A percentile compares a stretch with the other conserved stretches of the same genome.
Conservation (phyloP, 352 stramenopile species). For the Globisporangium barbulae region DNA sequence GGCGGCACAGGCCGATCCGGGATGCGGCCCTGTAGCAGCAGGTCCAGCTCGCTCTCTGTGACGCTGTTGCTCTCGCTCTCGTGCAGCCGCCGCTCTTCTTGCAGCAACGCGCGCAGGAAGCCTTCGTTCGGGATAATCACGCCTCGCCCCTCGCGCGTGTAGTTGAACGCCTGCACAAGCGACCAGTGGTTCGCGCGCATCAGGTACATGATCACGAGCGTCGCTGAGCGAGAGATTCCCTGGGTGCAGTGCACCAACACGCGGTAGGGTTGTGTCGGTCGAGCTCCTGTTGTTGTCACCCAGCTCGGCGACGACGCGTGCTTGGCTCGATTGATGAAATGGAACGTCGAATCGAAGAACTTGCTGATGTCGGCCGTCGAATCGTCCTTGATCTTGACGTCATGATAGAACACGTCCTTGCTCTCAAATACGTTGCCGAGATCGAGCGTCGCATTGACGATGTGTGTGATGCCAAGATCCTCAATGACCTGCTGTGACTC, state of each 20-base stretch:
- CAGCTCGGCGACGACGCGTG: conserved; percentile 1
- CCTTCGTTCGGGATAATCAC: conserved; percentile 64
- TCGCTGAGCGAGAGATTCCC: conserved; percentile 65
- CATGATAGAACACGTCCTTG: conserved; percentile 51
- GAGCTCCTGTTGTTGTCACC: conserved; percentile 7
- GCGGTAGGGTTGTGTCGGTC: conserved; percentile 23
- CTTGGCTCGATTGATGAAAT: conserved; percentile 41
- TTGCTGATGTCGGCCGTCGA: conserved; percentile 37
- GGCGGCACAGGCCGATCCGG: conserved; percentile 16
- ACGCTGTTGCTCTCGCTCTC: conserved; percentile 39
- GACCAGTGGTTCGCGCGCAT: conserved; percentile 58
- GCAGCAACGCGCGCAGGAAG: conserved; percentile 45
- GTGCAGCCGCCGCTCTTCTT: conserved; percentile 49
- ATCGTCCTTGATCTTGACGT: conserved; percentile 54
- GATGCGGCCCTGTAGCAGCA: conserved; percentile 38
- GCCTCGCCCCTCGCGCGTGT: conserved; percentile 35
- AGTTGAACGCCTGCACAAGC: conserved; percentile 63
- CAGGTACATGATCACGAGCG: conserved; percentile 66
- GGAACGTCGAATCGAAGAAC: conserved; percentile 44
- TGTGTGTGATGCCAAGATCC: conserved; percentile 67
- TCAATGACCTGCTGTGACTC: conserved; percentile 44
- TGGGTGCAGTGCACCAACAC: conserved; percentile 76
- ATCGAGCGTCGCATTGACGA: conserved; percentile 62
- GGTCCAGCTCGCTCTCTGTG: conserved; percentile 44
- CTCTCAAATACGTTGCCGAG: conserved; percentile 52